Conservation (phyloP, 768 basidiomycete genomes). For the Tephrocybe rancida region DNA sequence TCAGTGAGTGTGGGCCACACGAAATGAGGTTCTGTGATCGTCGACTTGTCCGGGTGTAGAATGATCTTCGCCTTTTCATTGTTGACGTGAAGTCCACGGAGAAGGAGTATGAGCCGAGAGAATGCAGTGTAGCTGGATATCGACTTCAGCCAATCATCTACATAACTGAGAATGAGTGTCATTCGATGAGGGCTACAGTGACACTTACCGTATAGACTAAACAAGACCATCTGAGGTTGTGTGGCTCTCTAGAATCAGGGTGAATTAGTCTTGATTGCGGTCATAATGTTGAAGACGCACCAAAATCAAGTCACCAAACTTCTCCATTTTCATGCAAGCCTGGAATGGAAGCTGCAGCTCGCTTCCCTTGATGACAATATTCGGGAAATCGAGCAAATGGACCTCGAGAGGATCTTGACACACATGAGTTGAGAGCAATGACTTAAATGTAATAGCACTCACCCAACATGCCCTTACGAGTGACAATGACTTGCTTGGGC, state of each 20-base stretch:
- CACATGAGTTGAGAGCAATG: not conserved
- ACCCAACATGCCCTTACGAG: conserved; percentile 99
- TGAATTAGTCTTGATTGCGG: not conserved
- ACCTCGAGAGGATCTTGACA: conserved; percentile 90
- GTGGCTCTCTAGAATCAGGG: conserved; percentile 71
- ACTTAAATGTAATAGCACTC: conserved; percentile 23
- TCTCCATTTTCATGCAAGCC: conserved; percentile 99
- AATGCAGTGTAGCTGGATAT: conserved; percentile 99
- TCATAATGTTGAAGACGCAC: conserved; percentile 34
- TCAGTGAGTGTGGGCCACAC: conserved; percentile 94
- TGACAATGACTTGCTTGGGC: conserved; percentile 99
- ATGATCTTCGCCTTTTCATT: conserved; percentile 99
- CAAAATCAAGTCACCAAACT: conserved; percentile 97
- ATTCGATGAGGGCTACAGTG: not conserved
- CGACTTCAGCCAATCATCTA: conserved; percentile 98
- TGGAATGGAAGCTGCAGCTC: conserved; percentile 99
- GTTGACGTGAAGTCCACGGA: conserved; percentile 97
- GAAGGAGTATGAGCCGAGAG: conserved; percentile 94
- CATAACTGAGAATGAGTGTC: conserved; percentile 7
- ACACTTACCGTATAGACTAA: conserved; percentile 85
- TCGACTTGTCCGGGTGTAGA: conserved; percentile 94
- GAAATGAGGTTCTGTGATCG: conserved; percentile 96
- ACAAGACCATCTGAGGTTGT: conserved; percentile 98
- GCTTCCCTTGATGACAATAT: conserved; percentile 99
- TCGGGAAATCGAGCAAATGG: conserved; percentile 98